phyloP scores from a whole-genome alignment of 2,329 filamentous ascomycete genomes.

The Botrytis elliptica region DNA sequence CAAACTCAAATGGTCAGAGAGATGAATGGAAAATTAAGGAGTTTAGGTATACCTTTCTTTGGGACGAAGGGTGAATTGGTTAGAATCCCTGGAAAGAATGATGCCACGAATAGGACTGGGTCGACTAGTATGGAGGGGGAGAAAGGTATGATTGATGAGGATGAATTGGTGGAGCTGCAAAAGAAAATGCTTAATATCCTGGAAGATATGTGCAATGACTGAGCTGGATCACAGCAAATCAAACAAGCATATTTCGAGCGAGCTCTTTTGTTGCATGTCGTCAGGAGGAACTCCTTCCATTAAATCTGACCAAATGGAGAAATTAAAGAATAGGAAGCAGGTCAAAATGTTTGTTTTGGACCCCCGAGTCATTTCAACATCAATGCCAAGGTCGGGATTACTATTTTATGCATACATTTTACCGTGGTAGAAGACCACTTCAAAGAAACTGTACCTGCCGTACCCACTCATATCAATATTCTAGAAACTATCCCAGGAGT shows the following conservation, averaged over 20 bases:
- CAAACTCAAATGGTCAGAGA: constrained; percentile 58
- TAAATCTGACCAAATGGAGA: constrained; percentile 16
- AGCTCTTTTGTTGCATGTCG: constrained; percentile 22
- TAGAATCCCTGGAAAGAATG: constrained; percentile 37
- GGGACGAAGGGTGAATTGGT: constrained; percentile 49
- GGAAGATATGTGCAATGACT: constrained; percentile 48
- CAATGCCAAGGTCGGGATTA: constrained; percentile 9
- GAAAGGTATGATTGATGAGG: constrained; percentile 40
- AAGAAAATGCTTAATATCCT: constrained; percentile 50
- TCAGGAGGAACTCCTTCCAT: constrained; percentile 23
- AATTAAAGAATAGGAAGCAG: not conserved
- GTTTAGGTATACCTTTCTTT: constrained; percentile 61
- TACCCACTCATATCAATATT: not conserved
- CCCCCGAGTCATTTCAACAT: not conserved
- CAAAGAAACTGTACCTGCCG: not conserved
- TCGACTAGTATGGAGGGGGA: constrained; percentile 24
- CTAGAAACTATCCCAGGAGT: not conserved
- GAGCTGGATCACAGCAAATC: constrained; percentile 14
- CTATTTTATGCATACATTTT: constrained; percentile 18
- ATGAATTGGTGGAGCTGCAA: constrained; percentile 46
- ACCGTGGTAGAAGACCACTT: constrained; percentile 18
- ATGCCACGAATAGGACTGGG: constrained; percentile 10
- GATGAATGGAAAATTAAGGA: constrained; percentile 54
- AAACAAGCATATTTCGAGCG: constrained; percentile 5
- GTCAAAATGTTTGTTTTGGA: not conserved